These are phyloP conservation scores for Penicillium griseofulvum DNA, from an alignment of 2,329 filamentous ascomycete species.

Conservation along the genomic window DNA sequence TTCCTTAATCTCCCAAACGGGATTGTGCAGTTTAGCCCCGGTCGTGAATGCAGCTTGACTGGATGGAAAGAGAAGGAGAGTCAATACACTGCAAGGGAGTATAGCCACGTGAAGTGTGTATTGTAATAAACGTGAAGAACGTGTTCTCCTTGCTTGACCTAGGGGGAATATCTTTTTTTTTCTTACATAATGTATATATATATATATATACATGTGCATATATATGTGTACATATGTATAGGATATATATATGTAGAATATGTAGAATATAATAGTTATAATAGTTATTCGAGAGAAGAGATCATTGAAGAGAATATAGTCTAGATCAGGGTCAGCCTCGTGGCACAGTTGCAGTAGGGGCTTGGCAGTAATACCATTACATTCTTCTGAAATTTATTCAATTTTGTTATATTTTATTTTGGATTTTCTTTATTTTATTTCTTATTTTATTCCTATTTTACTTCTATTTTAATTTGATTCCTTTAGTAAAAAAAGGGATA, in stretches of 20 bases:
- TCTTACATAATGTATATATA: too few relatives aligned
- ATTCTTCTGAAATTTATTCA: constrained; percentile 1
- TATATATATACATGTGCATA: too few relatives aligned
- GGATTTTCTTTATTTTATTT: background rate
- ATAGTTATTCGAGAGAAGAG: too few relatives aligned
- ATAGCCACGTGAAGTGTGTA: constrained; percentile 6
- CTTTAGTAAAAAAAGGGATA: background rate
- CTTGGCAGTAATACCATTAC: constrained; percentile 22
- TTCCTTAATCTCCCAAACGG: background rate
- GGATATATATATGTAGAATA: too few relatives aligned
- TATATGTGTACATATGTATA: too few relatives aligned
- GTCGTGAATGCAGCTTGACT: constrained; percentile 7
- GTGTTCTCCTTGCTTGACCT: constrained; percentile 8
- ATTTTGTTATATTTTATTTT: background rate
- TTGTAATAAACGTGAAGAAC: constrained; percentile 8
- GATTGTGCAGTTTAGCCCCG: constrained; percentile 2
- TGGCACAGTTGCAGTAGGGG: constrained; percentile 23
- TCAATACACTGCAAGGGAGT: constrained; percentile 5
- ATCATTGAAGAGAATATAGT: too few relatives aligned
- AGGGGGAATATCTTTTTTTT: background rate
- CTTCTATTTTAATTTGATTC: background rate
- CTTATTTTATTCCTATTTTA: background rate
- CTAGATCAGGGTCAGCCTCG: constrained; percentile 25
- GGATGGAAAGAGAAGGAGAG: constrained; percentile 2
- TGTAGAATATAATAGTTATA: too few relatives aligned